A percentile compares a stretch with the other conserved stretches of the same genome.
phyloP scores from a whole-genome alignment of 1,284 basidiomycete species.

The Pascua sp. region DNA sequence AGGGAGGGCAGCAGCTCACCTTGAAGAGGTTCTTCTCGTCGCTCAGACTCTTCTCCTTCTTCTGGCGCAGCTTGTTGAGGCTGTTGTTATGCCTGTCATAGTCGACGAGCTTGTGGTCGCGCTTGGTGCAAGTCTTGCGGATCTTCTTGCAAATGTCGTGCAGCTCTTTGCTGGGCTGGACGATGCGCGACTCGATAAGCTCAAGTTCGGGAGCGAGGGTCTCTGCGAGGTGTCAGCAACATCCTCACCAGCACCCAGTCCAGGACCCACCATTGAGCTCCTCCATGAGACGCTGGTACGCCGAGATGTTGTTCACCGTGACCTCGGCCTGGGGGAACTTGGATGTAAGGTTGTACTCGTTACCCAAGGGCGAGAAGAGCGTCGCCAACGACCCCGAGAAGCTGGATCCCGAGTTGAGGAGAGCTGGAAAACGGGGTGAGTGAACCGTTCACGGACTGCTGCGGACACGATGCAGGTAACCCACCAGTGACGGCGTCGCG shows the following conservation, averaged over 20 bases:
- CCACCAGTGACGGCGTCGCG: slow-evolving; percentile 73
- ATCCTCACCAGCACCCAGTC: not conserved
- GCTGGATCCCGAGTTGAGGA: slow-evolving; percentile 73
- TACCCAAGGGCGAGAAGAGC: slow-evolving; percentile 74
- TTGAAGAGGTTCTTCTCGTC: slow-evolving; percentile 96
- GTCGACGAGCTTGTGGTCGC: slow-evolving; percentile 95
- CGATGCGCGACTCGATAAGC: slow-evolving; percentile 83
- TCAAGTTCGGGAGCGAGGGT: slow-evolving; percentile 88
- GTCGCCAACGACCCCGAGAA: slow-evolving; percentile 73
- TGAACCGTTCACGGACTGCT: not conserved
- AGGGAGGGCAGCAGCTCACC: slow-evolving; percentile 51
- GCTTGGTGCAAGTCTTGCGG: slow-evolving; percentile 89
- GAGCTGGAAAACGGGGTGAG: slow-evolving; percentile 53
- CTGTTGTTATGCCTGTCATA: slow-evolving; percentile 97
- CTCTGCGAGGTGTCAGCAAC: slow-evolving; percentile 26
- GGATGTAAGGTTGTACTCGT: slow-evolving; percentile 74
- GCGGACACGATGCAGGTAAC: slow-evolving; percentile 32
- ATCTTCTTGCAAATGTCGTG: slow-evolving; percentile 81
- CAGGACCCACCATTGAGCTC: slow-evolving; percentile 62
- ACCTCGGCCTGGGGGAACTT: slow-evolving; percentile 74
- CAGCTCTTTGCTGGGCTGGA: slow-evolving; percentile 84
- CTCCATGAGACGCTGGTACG: slow-evolving; percentile 71
- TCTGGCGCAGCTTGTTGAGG: slow-evolving; percentile 88
- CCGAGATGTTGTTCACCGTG: slow-evolving; percentile 73
- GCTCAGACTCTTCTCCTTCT: slow-evolving; percentile 89